A percentile compares a stretch with the other conserved stretches of the same genome.
These are phyloP conservation scores for Nicotiana attenuata DNA, from an alignment of 257 asterid species.

Conservation along the genomic window DNA sequence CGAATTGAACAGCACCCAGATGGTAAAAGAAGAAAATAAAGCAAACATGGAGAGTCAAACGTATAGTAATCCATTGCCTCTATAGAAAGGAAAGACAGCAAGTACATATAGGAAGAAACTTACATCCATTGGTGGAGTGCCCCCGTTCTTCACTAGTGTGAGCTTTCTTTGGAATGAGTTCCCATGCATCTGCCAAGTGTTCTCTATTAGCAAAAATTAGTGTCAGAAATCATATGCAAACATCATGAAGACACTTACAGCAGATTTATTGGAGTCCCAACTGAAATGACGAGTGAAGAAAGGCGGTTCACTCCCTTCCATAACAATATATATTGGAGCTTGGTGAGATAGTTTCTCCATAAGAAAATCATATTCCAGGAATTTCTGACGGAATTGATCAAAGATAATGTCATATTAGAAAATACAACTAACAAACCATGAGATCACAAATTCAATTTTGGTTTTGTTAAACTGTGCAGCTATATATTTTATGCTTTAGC, in stretches of 20 bases:
- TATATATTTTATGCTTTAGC: background rate
- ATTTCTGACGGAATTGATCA: conserved; percentile 48
- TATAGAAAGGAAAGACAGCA: background rate
- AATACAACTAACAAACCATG: background rate
- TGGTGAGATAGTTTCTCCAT: conserved; percentile 73
- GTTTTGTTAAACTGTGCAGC: background rate
- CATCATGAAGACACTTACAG: conserved; percentile 48
- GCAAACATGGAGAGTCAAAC: conserved; percentile 6
- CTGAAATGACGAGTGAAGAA: conserved; percentile 89
- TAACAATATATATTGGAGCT: conserved; percentile 71
- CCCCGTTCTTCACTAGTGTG: conserved; percentile 63
- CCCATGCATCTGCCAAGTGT: conserved; percentile 68
- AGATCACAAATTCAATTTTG: background rate
- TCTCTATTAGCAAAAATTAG: conserved; percentile 16
- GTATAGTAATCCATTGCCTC: background rate
- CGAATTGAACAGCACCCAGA: background rate
- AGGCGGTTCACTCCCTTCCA: conserved; percentile 87
- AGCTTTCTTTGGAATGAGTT: conserved; percentile 93
- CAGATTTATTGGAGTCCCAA: conserved; percentile 82
- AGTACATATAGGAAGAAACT: conserved; percentile 27
- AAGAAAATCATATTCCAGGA: conserved; percentile 77
- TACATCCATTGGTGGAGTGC: conserved; percentile 55
- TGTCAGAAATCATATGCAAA: conserved; percentile 3
- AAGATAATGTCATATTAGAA: background rate
- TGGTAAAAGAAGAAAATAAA: background rate